Evolutionary conservation across 371 early-diverging fungal genomes (phyloP).

Genomic region (Coemansia sp.): DNA sequence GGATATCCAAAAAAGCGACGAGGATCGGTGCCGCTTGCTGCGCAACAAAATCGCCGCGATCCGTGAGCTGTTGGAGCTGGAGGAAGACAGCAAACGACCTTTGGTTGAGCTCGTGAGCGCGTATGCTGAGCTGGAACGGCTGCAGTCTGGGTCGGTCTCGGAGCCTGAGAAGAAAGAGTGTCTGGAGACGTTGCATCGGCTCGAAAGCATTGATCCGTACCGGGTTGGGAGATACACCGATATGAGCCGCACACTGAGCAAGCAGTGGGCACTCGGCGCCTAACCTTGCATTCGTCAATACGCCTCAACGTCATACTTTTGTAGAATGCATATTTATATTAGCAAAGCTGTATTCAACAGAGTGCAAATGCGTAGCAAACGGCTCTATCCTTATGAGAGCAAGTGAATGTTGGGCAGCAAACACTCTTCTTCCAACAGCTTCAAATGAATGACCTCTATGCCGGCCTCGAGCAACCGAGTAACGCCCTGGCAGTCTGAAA

Average conservation of each 20-base stretch:
- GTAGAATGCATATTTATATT: background rate
- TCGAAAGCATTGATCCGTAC: conserved; percentile 60
- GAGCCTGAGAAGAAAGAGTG: conserved; percentile 54
- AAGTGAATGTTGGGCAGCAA: conserved; percentile 71
- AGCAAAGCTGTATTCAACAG: background rate
- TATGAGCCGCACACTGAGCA: conserved; percentile 13
- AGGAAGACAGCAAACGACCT: conserved; percentile 86
- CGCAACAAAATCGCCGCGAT: conserved; percentile 64
- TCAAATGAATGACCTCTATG: conserved; percentile 64
- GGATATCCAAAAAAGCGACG: conserved; percentile 45
- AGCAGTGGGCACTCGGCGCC: conserved; percentile 15
- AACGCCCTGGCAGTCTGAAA: conserved; percentile 74
- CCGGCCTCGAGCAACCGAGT: conserved; percentile 59
- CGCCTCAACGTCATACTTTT: background rate
- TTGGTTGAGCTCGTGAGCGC: conserved; percentile 25
- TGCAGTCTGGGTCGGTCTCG: conserved; percentile 30
- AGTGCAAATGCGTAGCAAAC: background rate
- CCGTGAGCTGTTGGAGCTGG: conserved; percentile 78
- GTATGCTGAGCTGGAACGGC: conserved; percentile 26
- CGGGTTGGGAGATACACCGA: conserved; percentile 67
- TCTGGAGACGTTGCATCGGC: conserved; percentile 55
- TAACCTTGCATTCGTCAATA: background rate
- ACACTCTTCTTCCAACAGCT: conserved; percentile 70
- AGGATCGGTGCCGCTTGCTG: conserved; percentile 54
- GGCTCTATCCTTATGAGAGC: conserved; percentile 17